phyloP scores from a whole-genome alignment of 208 protist species.

The Trypanosoma mega region DNA sequence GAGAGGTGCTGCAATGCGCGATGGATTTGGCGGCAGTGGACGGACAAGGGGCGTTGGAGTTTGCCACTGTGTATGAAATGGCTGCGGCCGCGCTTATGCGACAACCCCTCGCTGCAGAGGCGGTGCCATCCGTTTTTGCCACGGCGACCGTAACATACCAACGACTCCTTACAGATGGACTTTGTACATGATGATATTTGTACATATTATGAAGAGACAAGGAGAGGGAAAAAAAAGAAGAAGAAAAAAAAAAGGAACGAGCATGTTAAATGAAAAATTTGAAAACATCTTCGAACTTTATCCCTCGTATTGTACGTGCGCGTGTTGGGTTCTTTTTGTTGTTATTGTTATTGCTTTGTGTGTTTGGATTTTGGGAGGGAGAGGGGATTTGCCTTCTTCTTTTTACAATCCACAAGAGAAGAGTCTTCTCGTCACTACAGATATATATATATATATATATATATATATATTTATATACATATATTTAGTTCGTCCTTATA shows the following conservation, averaged over 20 bases:
- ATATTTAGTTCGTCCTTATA: neutral
- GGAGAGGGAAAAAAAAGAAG: neutral
- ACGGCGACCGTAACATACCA: slow-evolving; percentile 18
- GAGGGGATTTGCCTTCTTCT: no score
- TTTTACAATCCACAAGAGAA: no score
- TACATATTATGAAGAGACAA: neutral
- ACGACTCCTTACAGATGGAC: slow-evolving; percentile 3
- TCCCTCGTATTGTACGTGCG: no score
- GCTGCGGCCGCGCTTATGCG: slow-evolving; percentile 5
- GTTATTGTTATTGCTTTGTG: no score
- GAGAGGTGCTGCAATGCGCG: slow-evolving; percentile 26
- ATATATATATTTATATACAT: neutral
- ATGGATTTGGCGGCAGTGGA: slow-evolving; percentile 22
- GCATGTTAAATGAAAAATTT: no score
- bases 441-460: slow-evolving; percentile 1
- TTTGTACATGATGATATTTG: neutral
- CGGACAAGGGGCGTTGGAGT: slow-evolving; percentile 22
- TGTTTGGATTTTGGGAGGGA: no score
- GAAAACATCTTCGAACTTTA: no score
- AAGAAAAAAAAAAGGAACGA: no score
- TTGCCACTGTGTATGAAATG: slow-evolving; percentile 23
- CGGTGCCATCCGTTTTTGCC: slow-evolving; percentile 2
- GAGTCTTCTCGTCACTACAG: no score
- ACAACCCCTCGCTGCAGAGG: neutral
- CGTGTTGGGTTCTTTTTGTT: no score